phyloP scores from a whole-genome alignment of 2,329 filamentous ascomycete genomes.

The Ascochyta rabiei region DNA sequence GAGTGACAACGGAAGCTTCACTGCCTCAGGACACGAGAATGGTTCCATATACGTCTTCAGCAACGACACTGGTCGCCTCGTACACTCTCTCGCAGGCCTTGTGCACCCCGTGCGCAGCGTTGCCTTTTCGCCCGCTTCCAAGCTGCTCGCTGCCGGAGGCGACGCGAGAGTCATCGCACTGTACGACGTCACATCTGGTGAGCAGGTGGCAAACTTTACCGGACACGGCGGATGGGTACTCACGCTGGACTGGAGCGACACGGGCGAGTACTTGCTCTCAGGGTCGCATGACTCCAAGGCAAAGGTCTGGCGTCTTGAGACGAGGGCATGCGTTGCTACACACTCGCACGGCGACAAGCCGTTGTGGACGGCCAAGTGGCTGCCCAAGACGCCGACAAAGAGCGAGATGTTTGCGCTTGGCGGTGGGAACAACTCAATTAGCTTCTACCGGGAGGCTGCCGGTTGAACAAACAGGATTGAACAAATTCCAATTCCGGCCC shows the following conservation, averaged over 20 bases:
- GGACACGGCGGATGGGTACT: conserved; percentile 89
- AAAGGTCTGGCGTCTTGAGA: conserved; percentile 93
- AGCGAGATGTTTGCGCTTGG: conserved; percentile 51
- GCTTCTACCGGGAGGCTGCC: conserved; percentile 49
- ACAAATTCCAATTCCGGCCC: too few relatives aligned
- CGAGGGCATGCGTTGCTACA: conserved; percentile 84
- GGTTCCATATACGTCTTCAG: conserved; percentile 94
- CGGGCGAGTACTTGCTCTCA: conserved; percentile 87
- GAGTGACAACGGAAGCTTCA: conserved; percentile 77
- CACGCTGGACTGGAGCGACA: conserved; percentile 89
- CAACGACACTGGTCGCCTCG: conserved; percentile 83
- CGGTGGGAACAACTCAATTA: conserved; percentile 45
- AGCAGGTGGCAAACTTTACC: conserved; percentile 84
- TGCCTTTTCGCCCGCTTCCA: conserved; percentile 85
- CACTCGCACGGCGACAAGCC: conserved; percentile 77
- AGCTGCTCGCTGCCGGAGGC: conserved; percentile 84
- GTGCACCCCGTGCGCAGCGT: conserved; percentile 85
- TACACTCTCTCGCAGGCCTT: conserved; percentile 85
- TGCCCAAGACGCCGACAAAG: conserved; percentile 43
- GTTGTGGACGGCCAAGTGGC: conserved; percentile 49
- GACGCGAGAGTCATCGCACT: conserved; percentile 88
- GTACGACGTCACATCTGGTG: conserved; percentile 90
- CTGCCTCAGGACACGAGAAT: conserved; percentile 90
- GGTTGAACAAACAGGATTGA: conserved; percentile 30
- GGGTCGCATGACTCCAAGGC: conserved; percentile 92